Base-by-base conservation (phyloP, 2,329 filamentous ascomycete species). In the Arachnomyces sp. region DNA sequence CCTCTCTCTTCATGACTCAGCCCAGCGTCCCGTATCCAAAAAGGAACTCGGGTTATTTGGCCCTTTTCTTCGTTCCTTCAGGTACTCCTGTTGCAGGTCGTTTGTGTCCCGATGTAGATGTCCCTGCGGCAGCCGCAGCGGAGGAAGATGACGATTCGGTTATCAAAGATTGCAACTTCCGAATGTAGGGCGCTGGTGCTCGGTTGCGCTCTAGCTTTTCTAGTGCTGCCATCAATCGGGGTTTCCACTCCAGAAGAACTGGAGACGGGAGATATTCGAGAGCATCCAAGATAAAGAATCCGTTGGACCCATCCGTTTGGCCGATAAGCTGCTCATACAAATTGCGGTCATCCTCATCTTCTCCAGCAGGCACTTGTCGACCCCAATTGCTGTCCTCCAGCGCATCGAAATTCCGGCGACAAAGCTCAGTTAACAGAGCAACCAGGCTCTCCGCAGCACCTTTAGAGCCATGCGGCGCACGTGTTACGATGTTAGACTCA, bases 121-220 rank as follows among this genome's bases (percentile, higher is more conserved):
- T 44, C 4, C 40, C 45, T 16, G 56, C 47, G 43, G 59, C 57
- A 28, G 28, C 9, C 16, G 32, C 25, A 15, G 11, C 38, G 16
- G 18, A 37, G 34, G 38, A 38, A 32, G 25, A 39, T 13, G 25
- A 15, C 13, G 11, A 17, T 9, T 42, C 43, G 16, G 60, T 54
- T 21, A 63, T 52, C 33, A 67, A 35, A 3, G 47, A 43, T 28
- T 48, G 52, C 11, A 67, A 48, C 28, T 56, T 58, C 21, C 59
- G 43, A 21, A 65, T 51, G 37, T 61, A 67, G 7, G 48, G 48
- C 37, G 52, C 55, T 12, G 63, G 62, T 0, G 61, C 60, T 15
- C 57, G 55, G 40, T 68, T 65, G 31, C 65, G 57, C 47, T 72
- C 62, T 37, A 74, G 65, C 49, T 70, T 68, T 46, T 49, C 50